These are phyloP conservation scores for Apostasia shenzhenica DNA, from an alignment of 106 monocot species.

Conservation along the genomic window DNA sequence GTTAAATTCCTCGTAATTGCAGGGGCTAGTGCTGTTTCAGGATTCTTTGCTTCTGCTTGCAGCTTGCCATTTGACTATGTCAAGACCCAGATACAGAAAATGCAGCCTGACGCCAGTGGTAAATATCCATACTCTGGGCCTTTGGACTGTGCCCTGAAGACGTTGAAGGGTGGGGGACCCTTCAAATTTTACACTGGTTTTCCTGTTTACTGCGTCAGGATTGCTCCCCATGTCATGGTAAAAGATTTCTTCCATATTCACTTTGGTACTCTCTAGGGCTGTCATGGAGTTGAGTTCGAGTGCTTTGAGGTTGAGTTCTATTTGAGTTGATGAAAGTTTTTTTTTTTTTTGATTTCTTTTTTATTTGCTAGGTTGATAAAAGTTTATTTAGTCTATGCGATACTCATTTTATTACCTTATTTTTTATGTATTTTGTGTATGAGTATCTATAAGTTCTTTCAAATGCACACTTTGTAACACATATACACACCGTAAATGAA, in stretches of 20 bases:
- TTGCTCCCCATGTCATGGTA: slow-evolving; percentile 72
- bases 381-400: too few species aligned
- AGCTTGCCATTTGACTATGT: slow-evolving; percentile 79
- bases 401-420: too few species aligned
- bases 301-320: too few species aligned
- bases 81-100: slow-evolving; percentile 79
- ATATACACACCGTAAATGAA: too few species aligned
- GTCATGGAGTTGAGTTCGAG: too few species aligned
- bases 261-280: too few species aligned
- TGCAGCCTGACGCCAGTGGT: slow-evolving; percentile 73
- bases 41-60: slow-evolving; percentile 66
- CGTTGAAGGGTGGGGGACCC: slow-evolving; percentile 55
- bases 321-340: too few species aligned
- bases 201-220: slow-evolving; percentile 65
- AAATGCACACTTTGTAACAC: too few species aligned
- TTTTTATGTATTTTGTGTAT: too few species aligned
- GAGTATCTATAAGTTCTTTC: too few species aligned
- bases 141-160: slow-evolving; percentile 54
- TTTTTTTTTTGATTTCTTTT: too few species aligned
- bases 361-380: too few species aligned
- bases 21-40: slow-evolving; percentile 80
- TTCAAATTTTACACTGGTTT: slow-evolving; percentile 71
- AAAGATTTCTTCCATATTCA: not conserved
- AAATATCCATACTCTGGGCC: slow-evolving; percentile 68
- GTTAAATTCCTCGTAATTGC: slow-evolving; percentile 7